These are phyloP conservation scores for Cladosporium halotolerans DNA, from an alignment of 2,329 filamentous ascomycete species.

Conservation along the genomic window DNA sequence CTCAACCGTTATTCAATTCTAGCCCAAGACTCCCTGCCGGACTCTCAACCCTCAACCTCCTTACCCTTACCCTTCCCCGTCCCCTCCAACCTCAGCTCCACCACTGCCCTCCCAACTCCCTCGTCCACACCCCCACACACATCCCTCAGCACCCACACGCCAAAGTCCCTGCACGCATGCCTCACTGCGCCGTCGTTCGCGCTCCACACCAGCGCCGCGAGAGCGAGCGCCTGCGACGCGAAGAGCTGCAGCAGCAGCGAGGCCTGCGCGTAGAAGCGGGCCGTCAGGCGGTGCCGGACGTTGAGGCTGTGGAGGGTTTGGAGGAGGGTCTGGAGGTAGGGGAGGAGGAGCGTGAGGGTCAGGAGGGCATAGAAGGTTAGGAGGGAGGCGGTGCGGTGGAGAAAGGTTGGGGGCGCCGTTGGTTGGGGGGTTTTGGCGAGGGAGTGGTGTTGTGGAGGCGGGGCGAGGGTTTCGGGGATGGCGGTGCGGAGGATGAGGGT, in stretches of 20 bases:
- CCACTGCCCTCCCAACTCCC: constrained; percentile 46
- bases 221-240: constrained; percentile 45
- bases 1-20: too few relatives aligned
- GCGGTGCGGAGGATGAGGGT: constrained; percentile 46
- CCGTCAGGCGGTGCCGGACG: constrained; percentile 58
- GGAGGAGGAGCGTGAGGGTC: constrained; percentile 53
- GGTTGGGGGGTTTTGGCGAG: constrained; percentile 15
- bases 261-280: constrained; percentile 47
- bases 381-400: constrained; percentile 20
- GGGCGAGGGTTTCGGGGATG: constrained; percentile 36
- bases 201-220: constrained; percentile 51
- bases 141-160: constrained; percentile 57
- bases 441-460: constrained; percentile 14
- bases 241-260: constrained; percentile 48
- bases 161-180: constrained; percentile 49
- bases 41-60: neutral
- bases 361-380: constrained; percentile 41
- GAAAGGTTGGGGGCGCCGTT: constrained; percentile 13
- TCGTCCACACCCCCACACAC: constrained; percentile 62
- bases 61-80: neutral
- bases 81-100: neutral
- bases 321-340: constrained; percentile 53
- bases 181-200: constrained; percentile 62
- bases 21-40: too few relatives aligned
- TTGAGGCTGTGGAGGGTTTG: constrained; percentile 56